A percentile compares a stretch with the other conserved stretches of the same genome.
Evolutionary conservation across 2,329 filamentous ascomycete genomes (phyloP).

Genomic region (Colletotrichum graminicola): DNA sequence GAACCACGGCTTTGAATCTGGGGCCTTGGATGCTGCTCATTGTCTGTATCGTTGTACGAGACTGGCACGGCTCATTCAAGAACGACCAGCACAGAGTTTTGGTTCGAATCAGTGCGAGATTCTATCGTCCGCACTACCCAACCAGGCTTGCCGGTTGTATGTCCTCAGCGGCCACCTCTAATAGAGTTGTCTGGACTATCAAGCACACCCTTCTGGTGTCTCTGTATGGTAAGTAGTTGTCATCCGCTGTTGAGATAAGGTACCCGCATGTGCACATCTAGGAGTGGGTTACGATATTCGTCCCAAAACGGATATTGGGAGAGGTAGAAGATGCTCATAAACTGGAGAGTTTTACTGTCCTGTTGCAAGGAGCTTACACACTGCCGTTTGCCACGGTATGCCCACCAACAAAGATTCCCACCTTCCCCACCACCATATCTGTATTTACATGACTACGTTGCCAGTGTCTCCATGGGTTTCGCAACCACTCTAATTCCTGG

Average conservation of each 20-base stretch:
- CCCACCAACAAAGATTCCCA: neutral
- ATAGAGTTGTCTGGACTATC: neutral
- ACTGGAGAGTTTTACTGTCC: no score
- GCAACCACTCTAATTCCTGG: neutral
- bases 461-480: neutral
- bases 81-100: fast-evolving
- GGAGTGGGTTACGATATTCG: neutral
- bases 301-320: neutral
- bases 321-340: neutral
- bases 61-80: neutral
- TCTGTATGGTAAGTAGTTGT: neutral
- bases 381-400: neutral
- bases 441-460: no score
- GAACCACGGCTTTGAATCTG: neutral
- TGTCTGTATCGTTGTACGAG: neutral
- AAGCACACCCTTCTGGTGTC: neutral
- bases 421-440: neutral
- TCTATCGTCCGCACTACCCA: neutral
- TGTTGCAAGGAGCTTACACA: neutral
- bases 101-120: neutral
- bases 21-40: neutral
- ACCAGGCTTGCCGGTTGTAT: neutral
- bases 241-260: neutral
- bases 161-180: neutral
- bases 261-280: neutral